Evolutionary conservation across 208 protist genomes (phyloP).

Genomic region (Porcisia deanei): DNA sequence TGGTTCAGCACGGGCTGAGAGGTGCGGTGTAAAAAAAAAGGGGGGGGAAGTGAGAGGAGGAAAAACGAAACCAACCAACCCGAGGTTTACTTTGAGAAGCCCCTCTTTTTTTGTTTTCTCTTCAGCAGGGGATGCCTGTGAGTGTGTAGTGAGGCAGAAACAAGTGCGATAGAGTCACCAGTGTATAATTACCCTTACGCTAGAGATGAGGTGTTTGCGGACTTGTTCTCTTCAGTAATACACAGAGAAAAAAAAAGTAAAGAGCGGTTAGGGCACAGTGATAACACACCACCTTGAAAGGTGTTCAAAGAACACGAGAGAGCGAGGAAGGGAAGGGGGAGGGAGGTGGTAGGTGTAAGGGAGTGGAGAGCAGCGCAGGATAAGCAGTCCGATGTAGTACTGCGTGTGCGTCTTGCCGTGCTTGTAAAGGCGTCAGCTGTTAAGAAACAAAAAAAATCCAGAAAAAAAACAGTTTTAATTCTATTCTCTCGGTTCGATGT

Average conservation of each 20-base stretch:
- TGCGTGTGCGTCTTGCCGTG: not conserved
- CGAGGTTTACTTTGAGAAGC: no score
- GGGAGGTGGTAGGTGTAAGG: not conserved
- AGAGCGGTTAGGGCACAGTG: not conserved
- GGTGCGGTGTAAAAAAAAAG: not conserved
- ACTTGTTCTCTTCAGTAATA: not conserved
- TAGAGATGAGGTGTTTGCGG: not conserved
- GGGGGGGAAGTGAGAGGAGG: not conserved
- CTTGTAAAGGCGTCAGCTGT: no score
- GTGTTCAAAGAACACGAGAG: not conserved
- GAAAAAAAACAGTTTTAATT: no score
- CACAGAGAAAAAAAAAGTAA: not conserved
- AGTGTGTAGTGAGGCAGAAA: not conserved
- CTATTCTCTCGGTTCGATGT: no score
- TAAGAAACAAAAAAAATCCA: no score
- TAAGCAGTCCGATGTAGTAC: not conserved
- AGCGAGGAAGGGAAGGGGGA: not conserved
- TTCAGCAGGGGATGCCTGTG: not conserved
- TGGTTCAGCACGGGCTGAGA: not conserved
- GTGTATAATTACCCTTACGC: not conserved
- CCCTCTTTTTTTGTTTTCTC: not conserved
- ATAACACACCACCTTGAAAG: not conserved
- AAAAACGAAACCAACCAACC: not conserved
- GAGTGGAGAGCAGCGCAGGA: not conserved
- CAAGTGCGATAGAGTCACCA: not conserved